Base-by-base conservation (phyloP, 2,329 filamentous ascomycete species). In the Neocatenulostroma microsporum region DNA sequence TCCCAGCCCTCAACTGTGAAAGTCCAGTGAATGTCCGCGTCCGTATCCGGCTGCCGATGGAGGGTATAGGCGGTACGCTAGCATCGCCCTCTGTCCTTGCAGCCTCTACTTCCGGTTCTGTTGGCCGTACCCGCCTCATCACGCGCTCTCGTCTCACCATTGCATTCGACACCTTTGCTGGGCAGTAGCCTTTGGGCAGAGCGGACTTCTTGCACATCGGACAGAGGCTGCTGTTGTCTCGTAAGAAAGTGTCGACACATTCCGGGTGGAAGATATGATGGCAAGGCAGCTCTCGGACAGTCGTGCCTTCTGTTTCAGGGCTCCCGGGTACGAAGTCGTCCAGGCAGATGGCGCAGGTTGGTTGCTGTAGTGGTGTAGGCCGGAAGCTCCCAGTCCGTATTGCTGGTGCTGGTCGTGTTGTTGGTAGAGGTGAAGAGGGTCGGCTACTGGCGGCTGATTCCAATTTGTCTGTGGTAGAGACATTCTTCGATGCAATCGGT, bases 181-280 rank as follows among this genome's bases (percentile, higher is more conserved):
- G 66, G 42, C 67, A 70, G 35, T 62, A 72, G 13, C 69, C 84
- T 65, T 49, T 58, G 52, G 88, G 87, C 1, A 95, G 64, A 52
- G 88, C 84, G 33, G 76, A 84, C 42, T 80, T 76, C 60, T 94
- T 95, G 68, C 91, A 98, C 50, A 94, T 69, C 1, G 91, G 89
- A 54, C 91, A 98, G 2, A 95, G 70, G 13, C 84, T 93, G 55
- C 84, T 93, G 55, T 82, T 81, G 37, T 78, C 72, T 28, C 73
- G 70, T 10, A 96, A 68, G 51, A 91, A 94, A 15, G 80, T 74
- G 55, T 96, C 88, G 46, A 96, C 88, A 54, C 91, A 98, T 46
- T 84, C 81, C 0, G 84, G 82, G 48, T 98, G 89, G 61, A 88
- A 98, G 39, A 96, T 89, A 57, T 98, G 91, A 1, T 82, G 79